These are phyloP conservation scores for Coemansia sp. DNA, from an alignment of 192 early-diverging fungal species.

Conservation along the genomic window DNA sequence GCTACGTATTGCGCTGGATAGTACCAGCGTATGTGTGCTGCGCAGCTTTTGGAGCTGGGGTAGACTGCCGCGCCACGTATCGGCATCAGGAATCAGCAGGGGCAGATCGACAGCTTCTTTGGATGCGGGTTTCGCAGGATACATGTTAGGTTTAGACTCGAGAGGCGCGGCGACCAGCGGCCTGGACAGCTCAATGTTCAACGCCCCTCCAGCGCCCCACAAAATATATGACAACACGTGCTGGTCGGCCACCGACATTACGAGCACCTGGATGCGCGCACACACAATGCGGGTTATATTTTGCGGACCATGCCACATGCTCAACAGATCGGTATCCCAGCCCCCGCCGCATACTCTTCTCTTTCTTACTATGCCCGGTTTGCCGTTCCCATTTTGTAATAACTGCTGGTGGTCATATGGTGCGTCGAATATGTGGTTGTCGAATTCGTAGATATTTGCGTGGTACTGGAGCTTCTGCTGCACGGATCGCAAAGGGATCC, in stretches of 20 bases:
- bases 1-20: background rate
- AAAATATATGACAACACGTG: background rate
- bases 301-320: conserved; percentile 4
- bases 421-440: background rate
- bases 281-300: conserved; percentile 6
- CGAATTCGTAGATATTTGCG: background rate
- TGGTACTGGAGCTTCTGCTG: conserved; percentile 26
- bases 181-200: background rate
- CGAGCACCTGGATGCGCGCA: conserved; percentile 13
- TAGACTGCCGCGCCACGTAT: conserved; percentile 15
- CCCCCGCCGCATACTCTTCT: too few relatives aligned
- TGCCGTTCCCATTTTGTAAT: background rate
- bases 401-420: background rate
- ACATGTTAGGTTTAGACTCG: background rate
- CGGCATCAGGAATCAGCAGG: conserved; percentile 14
- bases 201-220: conserved; percentile 9
- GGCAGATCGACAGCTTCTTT: background rate
- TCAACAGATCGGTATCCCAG: background rate
- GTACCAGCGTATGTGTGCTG: background rate
- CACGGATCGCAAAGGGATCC: conserved; percentile 21
- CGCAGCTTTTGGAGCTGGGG: conserved; percentile 13
- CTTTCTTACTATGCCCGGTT: too few relatives aligned
- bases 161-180: background rate
- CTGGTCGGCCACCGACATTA: background rate
- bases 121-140: too few relatives aligned